Conservation (phyloP, 768 basidiomycete species). For the Agrocybe pediades region DNA sequence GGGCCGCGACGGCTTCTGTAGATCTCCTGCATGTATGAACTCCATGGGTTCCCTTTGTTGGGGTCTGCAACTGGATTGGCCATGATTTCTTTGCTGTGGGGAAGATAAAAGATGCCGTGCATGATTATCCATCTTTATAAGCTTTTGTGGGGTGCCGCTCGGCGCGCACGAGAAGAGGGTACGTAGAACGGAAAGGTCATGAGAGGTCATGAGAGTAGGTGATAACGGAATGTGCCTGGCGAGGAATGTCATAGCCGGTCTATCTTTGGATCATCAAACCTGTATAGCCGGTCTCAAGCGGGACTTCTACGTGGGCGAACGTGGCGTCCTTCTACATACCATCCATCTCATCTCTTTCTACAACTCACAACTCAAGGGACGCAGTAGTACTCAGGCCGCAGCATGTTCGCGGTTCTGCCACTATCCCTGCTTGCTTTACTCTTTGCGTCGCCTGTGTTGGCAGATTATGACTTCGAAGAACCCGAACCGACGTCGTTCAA, state of each 20-base stretch:
- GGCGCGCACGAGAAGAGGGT: background rate
- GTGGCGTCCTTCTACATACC: slow-evolving; percentile 7
- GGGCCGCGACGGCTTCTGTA: slow-evolving; percentile 41
- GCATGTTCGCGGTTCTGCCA: slow-evolving; percentile 28
- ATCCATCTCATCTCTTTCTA: background rate
- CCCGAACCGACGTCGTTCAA: slow-evolving; percentile 37
- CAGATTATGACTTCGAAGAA: slow-evolving; percentile 15
- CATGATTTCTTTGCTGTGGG: background rate
- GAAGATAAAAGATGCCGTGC: background rate
- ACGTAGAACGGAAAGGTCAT: background rate
- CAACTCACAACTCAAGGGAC: background rate
- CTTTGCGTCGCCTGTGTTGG: slow-evolving; percentile 34
- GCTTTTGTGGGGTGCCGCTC: background rate
- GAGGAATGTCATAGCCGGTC: background rate
- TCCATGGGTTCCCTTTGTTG: slow-evolving; percentile 34
- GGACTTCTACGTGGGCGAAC: slow-evolving; percentile 10
- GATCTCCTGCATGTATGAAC: slow-evolving; percentile 38
- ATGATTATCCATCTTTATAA: background rate
- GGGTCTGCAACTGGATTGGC: background rate
- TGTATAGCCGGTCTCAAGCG: slow-evolving; percentile 2
- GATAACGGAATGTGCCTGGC: background rate
- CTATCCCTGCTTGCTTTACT: slow-evolving; percentile 36
- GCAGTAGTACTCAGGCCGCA: background rate
- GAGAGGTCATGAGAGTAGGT: background rate
- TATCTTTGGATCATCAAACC: background rate